Evolutionary conservation across 2,329 filamentous ascomycete species (phyloP).

Genomic region (Cordyceps tenuipes): DNA sequence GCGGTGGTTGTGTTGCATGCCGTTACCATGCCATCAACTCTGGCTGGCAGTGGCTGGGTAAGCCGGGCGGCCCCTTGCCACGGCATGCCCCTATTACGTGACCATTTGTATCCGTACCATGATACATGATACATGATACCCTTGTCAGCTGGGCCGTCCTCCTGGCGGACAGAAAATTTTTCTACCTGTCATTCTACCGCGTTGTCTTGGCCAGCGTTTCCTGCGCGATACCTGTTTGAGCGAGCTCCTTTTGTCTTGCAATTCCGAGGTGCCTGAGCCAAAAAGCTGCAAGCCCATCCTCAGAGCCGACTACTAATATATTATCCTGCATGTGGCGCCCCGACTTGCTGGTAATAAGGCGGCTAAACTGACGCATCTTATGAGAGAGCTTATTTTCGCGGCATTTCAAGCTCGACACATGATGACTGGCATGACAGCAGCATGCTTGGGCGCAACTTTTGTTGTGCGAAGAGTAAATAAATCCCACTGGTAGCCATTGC

Average conservation of each 20-base stretch:
- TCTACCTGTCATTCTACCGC: constrained; percentile 10
- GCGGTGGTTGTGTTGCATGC: constrained; percentile 6
- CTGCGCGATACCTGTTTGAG: constrained; percentile 2
- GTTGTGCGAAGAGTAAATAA: not conserved
- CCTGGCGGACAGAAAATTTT: not conserved
- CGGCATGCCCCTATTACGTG: not conserved
- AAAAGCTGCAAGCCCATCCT: not conserved
- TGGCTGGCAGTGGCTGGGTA: not conserved
- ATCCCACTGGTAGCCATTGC: not conserved
- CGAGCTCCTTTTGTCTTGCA: not conserved
- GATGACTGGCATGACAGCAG: not conserved
- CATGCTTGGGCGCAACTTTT: not conserved
- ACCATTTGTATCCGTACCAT: not conserved
- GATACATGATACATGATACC: not conserved
- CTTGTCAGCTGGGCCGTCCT: not conserved
- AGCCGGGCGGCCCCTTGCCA: not conserved
- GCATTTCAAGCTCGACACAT: not conserved
- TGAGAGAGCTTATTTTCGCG: not conserved
- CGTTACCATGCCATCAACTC: not conserved
- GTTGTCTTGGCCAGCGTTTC: not conserved
- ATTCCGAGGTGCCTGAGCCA: not conserved
- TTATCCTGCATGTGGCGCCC: not conserved
- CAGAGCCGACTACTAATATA: not conserved
- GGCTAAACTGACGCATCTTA: constrained; percentile 6
- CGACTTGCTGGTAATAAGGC: not conserved